Evolutionary conservation across 139 green algal species (phyloP).

Genomic region (Pycnococcus provasolii): DNA sequence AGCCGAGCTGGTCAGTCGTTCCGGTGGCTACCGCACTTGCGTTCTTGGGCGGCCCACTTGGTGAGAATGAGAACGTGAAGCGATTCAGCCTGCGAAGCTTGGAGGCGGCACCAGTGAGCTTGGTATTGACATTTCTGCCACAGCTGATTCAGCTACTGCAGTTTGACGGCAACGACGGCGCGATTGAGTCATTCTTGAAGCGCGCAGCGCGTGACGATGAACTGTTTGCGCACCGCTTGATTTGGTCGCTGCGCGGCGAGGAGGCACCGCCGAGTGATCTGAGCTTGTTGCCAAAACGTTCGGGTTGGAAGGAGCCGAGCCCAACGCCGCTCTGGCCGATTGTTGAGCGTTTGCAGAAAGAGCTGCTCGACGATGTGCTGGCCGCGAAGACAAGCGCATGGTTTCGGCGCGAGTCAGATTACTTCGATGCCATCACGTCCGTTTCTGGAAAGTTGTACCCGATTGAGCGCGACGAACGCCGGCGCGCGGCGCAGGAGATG

Average conservation of each 20-base stretch:
- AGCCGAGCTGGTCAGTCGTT: too few relatives aligned
- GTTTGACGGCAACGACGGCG: slow-evolving; percentile 44
- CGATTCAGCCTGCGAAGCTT: too few relatives aligned
- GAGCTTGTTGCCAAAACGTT: slow-evolving; percentile 4
- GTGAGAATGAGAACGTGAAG: too few relatives aligned
- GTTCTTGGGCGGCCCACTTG: too few relatives aligned
- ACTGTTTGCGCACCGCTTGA: slow-evolving; percentile 74
- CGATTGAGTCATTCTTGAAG: slow-evolving; percentile 56
- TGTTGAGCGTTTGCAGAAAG: slow-evolving; percentile 40
- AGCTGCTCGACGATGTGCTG: slow-evolving; percentile 33
- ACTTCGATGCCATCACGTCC: slow-evolving; percentile 36
- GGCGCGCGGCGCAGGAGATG: not conserved
- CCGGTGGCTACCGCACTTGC: too few relatives aligned
- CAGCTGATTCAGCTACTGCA: slow-evolving; percentile 76
- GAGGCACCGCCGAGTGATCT: slow-evolving; percentile 45
- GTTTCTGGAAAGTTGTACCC: slow-evolving; percentile 36
- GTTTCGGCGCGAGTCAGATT: slow-evolving; percentile 38
- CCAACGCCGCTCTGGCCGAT: slow-evolving; percentile 47
- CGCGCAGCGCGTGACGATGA: slow-evolving; percentile 43
- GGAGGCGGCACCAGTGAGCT: too few relatives aligned
- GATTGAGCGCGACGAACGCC: slow-evolving; percentile 39
- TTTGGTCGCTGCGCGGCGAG: slow-evolving; percentile 74
- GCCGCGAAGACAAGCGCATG: slow-evolving; percentile 8
- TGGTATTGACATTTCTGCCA: slow-evolving; percentile 55
- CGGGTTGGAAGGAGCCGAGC: slow-evolving; percentile 18